A percentile compares a stretch with the other conserved stretches of the same genome.
These are phyloP conservation scores for Suillus placidus DNA, from an alignment of 768 basidiomycete species.

Conservation along the genomic window DNA sequence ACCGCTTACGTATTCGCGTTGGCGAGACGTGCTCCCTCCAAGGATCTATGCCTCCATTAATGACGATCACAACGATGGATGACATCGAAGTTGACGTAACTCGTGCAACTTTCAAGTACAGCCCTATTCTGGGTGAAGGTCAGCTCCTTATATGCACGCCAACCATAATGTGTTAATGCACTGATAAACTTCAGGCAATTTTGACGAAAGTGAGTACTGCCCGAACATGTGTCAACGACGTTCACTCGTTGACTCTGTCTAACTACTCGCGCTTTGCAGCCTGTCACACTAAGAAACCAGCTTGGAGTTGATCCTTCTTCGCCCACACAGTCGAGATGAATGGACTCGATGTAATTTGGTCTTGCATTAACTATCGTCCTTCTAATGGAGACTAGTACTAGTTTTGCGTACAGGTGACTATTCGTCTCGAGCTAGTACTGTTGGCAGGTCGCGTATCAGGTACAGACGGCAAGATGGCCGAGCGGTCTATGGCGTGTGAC, in stretches of 20 bases:
- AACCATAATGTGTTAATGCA: not conserved
- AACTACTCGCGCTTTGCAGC: not conserved
- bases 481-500: slow-evolving; percentile 68
- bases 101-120: not conserved
- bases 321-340: not conserved
- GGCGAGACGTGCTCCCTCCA: not conserved
- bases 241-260: not conserved
- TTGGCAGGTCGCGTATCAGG: not conserved
- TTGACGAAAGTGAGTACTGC: not conserved
- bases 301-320: not conserved
- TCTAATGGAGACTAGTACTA: too few relatives aligned
- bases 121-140: not conserved
- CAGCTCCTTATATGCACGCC: not conserved
- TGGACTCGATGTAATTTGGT: not conserved
- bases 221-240: not conserved
- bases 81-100: not conserved
- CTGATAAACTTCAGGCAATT: not conserved
- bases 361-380: too few relatives aligned
- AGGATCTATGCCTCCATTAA: not conserved
- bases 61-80: not conserved
- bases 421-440: not conserved
- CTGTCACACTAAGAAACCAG: not conserved
- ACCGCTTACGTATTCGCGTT: not conserved
- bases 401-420: not conserved
- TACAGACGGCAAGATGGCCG: slow-evolving; percentile 53